Evolutionary conservation across 2,329 filamentous ascomycete genomes (phyloP).

Genomic region (Colletotrichum sp.): DNA sequence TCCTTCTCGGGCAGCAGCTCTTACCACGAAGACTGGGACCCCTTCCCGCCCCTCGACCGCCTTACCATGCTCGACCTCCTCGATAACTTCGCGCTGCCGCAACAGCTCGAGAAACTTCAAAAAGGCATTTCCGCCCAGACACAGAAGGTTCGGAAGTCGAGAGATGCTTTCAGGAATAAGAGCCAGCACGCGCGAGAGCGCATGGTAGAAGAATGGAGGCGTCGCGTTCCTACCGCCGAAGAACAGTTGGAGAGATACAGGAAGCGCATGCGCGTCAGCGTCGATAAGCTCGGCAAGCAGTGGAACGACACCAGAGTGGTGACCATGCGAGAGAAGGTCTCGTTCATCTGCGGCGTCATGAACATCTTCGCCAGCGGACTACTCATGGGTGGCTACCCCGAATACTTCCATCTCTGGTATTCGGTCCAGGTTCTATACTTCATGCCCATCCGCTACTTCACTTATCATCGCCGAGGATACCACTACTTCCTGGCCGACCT

Average conservation of each 20-base stretch:
- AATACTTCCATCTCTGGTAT: conserved; percentile 94
- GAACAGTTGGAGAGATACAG: conserved; percentile 93
- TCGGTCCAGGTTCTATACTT: conserved; percentile 87
- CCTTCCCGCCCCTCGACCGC: conserved; percentile 86
- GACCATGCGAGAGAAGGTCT: conserved; percentile 89
- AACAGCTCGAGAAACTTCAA: conserved; percentile 90
- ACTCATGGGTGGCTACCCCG: conserved; percentile 82
- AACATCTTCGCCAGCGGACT: conserved; percentile 98
- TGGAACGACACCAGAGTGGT: conserved; percentile 93
- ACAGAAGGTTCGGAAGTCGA: conserved; percentile 82
- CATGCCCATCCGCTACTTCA: conserved; percentile 94
- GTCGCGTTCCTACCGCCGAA: conserved; percentile 83
- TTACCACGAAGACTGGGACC: conserved; percentile 89
- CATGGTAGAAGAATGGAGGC: conserved; percentile 92
- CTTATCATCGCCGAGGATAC: conserved; percentile 89
- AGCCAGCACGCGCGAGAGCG: conserved; percentile 83
- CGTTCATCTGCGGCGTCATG: conserved; percentile 94
- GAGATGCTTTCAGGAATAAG: conserved; percentile 78
- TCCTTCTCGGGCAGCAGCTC: conserved; percentile 86
- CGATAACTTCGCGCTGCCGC: conserved; percentile 89
- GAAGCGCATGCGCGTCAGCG: conserved; percentile 82
- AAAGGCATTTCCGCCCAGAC: conserved; percentile 82
- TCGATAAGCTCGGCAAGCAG: conserved; percentile 82
- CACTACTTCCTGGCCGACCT: conserved; percentile 98
- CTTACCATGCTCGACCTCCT: conserved; percentile 91